phyloP scores from a whole-genome alignment of 2,329 filamentous ascomycete species.

The Colletotrichum sp. region DNA sequence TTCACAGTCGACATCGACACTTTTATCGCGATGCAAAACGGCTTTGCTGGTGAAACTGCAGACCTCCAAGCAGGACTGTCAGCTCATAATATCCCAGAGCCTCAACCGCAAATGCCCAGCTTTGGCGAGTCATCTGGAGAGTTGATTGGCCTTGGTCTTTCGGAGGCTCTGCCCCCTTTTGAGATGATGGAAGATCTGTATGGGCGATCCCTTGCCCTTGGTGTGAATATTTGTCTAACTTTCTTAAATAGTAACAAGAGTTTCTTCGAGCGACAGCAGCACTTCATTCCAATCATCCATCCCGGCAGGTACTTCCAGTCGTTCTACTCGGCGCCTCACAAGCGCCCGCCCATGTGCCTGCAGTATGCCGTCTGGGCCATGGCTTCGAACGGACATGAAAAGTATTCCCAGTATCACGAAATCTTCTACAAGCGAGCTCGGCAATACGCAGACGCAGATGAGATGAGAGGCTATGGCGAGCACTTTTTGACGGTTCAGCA shows the following conservation, averaged over 20 bases:
- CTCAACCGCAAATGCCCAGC: neutral
- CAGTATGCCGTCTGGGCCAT: constrained; percentile 90
- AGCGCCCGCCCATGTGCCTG: constrained; percentile 81
- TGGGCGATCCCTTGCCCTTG: constrained; percentile 28
- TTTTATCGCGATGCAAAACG: constrained; percentile 21
- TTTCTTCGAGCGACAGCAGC: constrained; percentile 79
- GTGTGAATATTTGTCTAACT: neutral
- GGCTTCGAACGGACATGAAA: constrained; percentile 73
- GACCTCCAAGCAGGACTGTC: neutral
- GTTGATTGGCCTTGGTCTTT: constrained; percentile 80
- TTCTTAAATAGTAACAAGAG: constrained; percentile 68
- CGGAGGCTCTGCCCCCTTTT: constrained; percentile 79
- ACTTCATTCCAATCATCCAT: constrained; percentile 79
- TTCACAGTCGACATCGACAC: constrained; percentile 18
- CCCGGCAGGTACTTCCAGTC: constrained; percentile 75
- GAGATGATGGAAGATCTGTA: constrained; percentile 86
- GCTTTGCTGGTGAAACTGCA: neutral
- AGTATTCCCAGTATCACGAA: constrained; percentile 74
- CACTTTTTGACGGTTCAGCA: constrained; percentile 79
- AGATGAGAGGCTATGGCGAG: constrained; percentile 86
- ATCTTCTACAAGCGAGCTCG: constrained; percentile 83
- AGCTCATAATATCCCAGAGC: neutral
- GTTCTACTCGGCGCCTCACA: constrained; percentile 73
- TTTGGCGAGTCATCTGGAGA: constrained; percentile 22
- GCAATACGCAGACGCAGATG: constrained; percentile 83